Conservation (phyloP, 2,329 filamentous ascomycete genomes). For the Pestalotiopsis sp. region DNA sequence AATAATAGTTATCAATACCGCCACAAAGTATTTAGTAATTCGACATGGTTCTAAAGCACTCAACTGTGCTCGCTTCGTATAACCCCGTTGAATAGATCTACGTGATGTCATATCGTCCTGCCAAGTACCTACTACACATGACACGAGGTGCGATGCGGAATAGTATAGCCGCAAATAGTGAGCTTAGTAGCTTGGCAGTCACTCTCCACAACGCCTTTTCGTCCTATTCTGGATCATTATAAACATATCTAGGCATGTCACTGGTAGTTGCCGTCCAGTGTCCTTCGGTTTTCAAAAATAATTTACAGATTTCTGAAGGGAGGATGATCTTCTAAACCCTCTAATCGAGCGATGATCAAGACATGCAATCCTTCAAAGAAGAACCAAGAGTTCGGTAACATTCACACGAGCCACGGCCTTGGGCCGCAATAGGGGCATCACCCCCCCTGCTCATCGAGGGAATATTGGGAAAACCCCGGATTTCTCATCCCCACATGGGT, state of each 20-base stretch:
- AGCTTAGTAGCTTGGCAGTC: not conserved
- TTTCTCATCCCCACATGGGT: not conserved
- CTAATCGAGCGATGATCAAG: no score
- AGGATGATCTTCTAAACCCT: no score
- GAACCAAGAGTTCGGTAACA: not conserved
- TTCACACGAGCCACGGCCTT: not conserved
- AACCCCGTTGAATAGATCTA: not conserved
- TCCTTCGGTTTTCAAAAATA: no score
- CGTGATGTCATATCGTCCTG: not conserved
- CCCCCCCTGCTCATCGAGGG: not conserved
- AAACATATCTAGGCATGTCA: no score
- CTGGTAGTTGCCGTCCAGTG: no score
- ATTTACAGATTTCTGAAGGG: no score
- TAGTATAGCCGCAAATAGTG: not conserved
- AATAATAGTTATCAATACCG: not conserved
- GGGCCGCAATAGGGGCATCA: not conserved
- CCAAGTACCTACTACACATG: not conserved
- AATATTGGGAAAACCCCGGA: not conserved
- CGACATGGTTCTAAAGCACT: not conserved
- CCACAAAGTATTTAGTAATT: not conserved
- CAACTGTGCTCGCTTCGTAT: not conserved
- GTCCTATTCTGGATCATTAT: not conserved
- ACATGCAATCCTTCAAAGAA: no score
- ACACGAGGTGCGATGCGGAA: not conserved
- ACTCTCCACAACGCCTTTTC: not conserved